phyloP scores from a whole-genome alignment of 2,329 filamentous ascomycete genomes.

The Phaeoacremonium minimum region DNA sequence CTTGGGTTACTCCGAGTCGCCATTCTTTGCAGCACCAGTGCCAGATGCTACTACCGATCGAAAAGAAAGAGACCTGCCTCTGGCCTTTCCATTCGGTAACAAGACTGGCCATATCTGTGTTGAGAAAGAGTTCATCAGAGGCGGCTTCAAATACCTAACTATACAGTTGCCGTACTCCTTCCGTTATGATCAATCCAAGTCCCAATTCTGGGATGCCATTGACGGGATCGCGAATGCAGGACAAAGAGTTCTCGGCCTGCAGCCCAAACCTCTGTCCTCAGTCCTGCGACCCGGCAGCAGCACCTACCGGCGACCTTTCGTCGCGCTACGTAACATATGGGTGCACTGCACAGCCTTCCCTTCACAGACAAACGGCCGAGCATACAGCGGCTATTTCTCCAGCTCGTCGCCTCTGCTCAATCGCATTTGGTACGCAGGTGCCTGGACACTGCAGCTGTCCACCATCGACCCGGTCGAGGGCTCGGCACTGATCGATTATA shows the following conservation, averaged over 20 bases:
- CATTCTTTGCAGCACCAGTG: constrained; percentile 24
- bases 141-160: constrained; percentile 34
- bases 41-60: constrained; percentile 27
- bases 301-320: constrained; percentile 16
- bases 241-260: constrained; percentile 12
- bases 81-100: constrained; percentile 19
- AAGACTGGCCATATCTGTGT: constrained; percentile 20
- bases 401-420: constrained; percentile 45
- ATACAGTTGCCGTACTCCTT: constrained; percentile 22
- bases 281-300: constrained; percentile 8
- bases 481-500: constrained; percentile 26
- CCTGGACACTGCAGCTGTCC: constrained; percentile 42
- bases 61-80: constrained; percentile 22
- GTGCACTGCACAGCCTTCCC: constrained; percentile 35
- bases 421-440: constrained; percentile 51
- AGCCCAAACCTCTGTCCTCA: too few species aligned
- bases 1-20: constrained; percentile 29
- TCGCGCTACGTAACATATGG: constrained; percentile 27
- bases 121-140: constrained; percentile 24
- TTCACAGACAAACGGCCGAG: constrained; percentile 39
- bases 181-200: constrained; percentile 13
- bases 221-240: neutral
- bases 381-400: constrained; percentile 50
- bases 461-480: constrained; percentile 28
- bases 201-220: constrained; percentile 8